Base-by-base conservation (phyloP, 2,329 filamentous ascomycete species). In the Colletotrichum graminicola region DNA sequence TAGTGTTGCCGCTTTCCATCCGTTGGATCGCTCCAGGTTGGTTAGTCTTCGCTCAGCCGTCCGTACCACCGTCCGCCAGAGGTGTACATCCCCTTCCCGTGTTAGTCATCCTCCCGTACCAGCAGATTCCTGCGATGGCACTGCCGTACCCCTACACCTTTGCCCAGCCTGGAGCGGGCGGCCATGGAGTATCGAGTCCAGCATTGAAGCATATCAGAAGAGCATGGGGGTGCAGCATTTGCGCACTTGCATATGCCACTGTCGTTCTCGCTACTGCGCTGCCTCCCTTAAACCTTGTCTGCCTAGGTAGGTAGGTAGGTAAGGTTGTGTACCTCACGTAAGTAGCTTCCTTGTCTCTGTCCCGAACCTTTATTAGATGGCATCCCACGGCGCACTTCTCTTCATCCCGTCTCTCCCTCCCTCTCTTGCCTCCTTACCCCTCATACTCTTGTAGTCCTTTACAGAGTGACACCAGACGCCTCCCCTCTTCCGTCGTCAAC, bases 281-380 rank as follows among this genome's bases (percentile, higher is more conserved):
- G 49, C 47, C 36, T 49, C 21, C 41, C 12, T 62, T 14, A n/a
- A 18, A 18, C 60, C 47, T 39, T 39, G 12, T 16, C 43, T 41
- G 39, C 36, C 36, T 12, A 4, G 10, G 5, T 39, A 43, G 41
- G 41, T 21, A 43, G 41, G 16, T n/a, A 45, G 21, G 18, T 45
- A n/a, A 18, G 8, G 18, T 10, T 10, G 16, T 5, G 21, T 45
- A 6, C 43, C 43, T 21, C 21, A 45, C 59, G 32, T 51, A 41
- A 8, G 11, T 56, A 34, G 32, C 60, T n/a, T 26, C 45, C 45
- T 23, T 32, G 23, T 51, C 49, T 39, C 49, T 60, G 59, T 59
- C 68, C 63, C 39, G 65, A 71, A 60, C 49, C 52, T 68, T 56
- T 71, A 71, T 63, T 71, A 71, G 60, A 68, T 32, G 18, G 47